A percentile compares a stretch with the other conserved stretches of the same genome.
Evolutionary conservation across 1,284 basidiomycete species (phyloP).

Genomic region (Cutaneotrichosporon spelunceum): DNA sequence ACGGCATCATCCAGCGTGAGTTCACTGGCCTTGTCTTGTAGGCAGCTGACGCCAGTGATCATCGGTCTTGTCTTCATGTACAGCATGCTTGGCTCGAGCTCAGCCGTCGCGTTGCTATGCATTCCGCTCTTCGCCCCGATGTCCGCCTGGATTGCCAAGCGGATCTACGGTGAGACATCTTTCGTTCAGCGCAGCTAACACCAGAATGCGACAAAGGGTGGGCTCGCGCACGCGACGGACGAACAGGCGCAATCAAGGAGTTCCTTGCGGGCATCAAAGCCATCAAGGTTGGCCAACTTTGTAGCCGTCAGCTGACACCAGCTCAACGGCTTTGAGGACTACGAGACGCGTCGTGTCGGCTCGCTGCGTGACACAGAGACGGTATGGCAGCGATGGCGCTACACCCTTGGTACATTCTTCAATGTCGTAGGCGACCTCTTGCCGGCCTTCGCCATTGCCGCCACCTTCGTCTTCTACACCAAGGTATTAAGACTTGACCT

Average conservation of each 20-base stretch:
- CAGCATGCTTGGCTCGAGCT: slow-evolving; percentile 45
- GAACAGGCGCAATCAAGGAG: slow-evolving; percentile 47
- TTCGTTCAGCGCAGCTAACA: slow-evolving; percentile 5
- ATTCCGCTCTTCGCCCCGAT: slow-evolving; percentile 39
- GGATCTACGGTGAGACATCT: slow-evolving; percentile 38
- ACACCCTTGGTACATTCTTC: slow-evolving; percentile 48
- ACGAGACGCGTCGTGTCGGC: slow-evolving; percentile 35
- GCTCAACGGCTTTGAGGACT: slow-evolving; percentile 49
- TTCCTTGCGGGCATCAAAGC: slow-evolving; percentile 47
- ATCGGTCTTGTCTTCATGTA: slow-evolving; percentile 43
- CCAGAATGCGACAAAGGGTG: slow-evolving; percentile 44
- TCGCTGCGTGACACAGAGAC: slow-evolving; percentile 40
- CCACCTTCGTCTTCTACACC: slow-evolving; percentile 47
- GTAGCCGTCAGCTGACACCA: slow-evolving; percentile 12
- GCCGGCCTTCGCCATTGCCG: slow-evolving; percentile 35
- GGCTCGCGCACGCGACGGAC: slow-evolving; percentile 39
- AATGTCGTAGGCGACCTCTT: slow-evolving; percentile 47
- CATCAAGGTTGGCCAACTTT: slow-evolving; percentile 38
- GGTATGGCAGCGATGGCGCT: slow-evolving; percentile 50
- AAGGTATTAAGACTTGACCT: slow-evolving; percentile 39
- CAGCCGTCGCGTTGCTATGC: slow-evolving; percentile 42
- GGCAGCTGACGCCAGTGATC: slow-evolving; percentile 28
- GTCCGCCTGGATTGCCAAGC: slow-evolving; percentile 33
- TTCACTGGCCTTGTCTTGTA: background rate
- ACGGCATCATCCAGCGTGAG: slow-evolving; percentile 41